These are phyloP conservation scores for Comarum palustre DNA, from an alignment of 306 rosid genomes.

Conservation along the genomic window DNA sequence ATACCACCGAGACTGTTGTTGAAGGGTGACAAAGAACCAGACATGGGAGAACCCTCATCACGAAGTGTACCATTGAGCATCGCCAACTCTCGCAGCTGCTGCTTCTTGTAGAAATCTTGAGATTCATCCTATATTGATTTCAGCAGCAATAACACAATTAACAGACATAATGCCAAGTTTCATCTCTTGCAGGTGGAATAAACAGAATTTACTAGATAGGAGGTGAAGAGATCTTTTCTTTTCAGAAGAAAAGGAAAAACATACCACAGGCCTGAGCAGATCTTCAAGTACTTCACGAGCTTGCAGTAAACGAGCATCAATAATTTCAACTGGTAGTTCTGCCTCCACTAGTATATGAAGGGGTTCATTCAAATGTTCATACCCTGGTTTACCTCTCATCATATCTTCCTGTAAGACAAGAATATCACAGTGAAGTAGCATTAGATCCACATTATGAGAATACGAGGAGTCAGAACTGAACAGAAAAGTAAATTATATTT, in stretches of 20 bases:
- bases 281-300: conserved; percentile 76
- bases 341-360: conserved; percentile 91
- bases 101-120: conserved; percentile 96
- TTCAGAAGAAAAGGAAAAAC: not conserved
- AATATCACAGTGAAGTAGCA: conserved; percentile 5
- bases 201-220: conserved; percentile 11
- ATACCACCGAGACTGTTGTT: conserved; percentile 96
- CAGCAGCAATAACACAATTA: not conserved
- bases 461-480: not conserved
- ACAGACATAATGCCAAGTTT: not conserved
- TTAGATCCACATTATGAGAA: not conserved
- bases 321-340: conserved; percentile 79
- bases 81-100: conserved; percentile 92
- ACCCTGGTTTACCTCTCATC: conserved; percentile 94
- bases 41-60: conserved; percentile 94
- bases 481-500: not conserved
- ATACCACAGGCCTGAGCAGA: conserved; percentile 79
- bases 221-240: not conserved
- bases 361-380: conserved; percentile 89
- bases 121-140: conserved; percentile 63
- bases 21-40: conserved; percentile 81
- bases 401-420: conserved; percentile 65
- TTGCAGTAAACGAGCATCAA: conserved; percentile 78
- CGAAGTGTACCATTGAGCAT: conserved; percentile 92
- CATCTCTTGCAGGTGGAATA: not conserved